Conservation (phyloP, 2,329 filamentous ascomycete species). For the Pyrenophora seminiperda region DNA sequence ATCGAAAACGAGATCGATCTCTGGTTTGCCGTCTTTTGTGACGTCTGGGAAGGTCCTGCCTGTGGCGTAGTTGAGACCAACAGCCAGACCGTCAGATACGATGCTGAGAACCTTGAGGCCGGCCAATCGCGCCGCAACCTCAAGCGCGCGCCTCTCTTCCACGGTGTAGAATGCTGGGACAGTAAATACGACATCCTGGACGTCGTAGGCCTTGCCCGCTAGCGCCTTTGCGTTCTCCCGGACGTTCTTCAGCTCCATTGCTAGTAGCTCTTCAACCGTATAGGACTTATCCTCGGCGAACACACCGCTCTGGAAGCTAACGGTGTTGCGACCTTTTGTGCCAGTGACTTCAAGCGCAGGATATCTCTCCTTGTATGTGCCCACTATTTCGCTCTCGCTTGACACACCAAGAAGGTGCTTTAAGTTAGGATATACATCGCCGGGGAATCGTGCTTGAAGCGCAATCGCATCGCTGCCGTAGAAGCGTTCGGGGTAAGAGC, state of each 20-base stretch:
- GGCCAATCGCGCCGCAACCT: conserved; percentile 83
- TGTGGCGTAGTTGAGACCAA: conserved; percentile 94
- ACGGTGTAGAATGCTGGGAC: conserved; percentile 87
- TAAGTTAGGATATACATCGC: conserved; percentile 92
- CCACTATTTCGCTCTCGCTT: conserved; percentile 61
- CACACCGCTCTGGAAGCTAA: conserved; percentile 79
- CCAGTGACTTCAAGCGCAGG: conserved; percentile 75
- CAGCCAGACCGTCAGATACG: conserved; percentile 87
- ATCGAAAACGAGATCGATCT: conserved; percentile 92
- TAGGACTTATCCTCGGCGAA: conserved; percentile 66
- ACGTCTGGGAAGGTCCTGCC: conserved; percentile 85
- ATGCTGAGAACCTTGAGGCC: conserved; percentile 84
- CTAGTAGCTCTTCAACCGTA: conserved; percentile 88
- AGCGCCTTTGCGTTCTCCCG: conserved; percentile 84
- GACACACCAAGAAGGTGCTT: conserved; percentile 85
- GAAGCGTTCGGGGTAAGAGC: conserved; percentile 78
- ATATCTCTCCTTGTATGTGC: conserved; percentile 75
- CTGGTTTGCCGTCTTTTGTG: conserved; percentile 80
- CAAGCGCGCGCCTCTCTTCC: conserved; percentile 86
- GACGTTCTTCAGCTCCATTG: conserved; percentile 94
- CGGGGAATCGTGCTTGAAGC: conserved; percentile 82
- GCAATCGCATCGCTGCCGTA: conserved; percentile 93
- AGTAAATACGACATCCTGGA: conserved; percentile 86
- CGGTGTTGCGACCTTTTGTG: conserved; percentile 64
- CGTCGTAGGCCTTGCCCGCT: conserved; percentile 73